Evolutionary conservation across 192 early-diverging fungal genomes (phyloP).

Genomic region (Polychytrium aggregatum): DNA sequence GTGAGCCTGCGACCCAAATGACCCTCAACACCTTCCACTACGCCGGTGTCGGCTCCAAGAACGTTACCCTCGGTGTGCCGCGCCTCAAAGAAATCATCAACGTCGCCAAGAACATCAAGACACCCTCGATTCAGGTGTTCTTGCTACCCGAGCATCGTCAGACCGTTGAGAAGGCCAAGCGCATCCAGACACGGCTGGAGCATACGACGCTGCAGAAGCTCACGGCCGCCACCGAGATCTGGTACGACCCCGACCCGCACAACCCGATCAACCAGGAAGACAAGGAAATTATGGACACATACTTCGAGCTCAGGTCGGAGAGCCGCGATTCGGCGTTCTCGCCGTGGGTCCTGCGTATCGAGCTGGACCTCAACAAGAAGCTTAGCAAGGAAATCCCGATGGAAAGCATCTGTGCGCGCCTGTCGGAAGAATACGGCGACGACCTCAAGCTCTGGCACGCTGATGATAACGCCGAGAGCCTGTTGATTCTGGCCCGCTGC

Average conservation of each 20-base stretch:
- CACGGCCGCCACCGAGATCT: constrained; percentile 80
- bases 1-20: constrained; percentile 99
- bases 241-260: constrained; percentile 83
- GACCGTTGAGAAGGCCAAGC: constrained; percentile 75
- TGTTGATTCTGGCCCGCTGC: constrained; percentile 76
- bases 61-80: constrained; percentile 95
- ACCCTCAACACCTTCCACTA: constrained; percentile 99
- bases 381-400: constrained; percentile 84
- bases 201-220: constrained; percentile 84
- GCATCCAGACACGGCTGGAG: constrained; percentile 76
- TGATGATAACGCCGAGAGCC: constrained; percentile 82
- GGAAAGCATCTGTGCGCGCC: constrained; percentile 66
- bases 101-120: constrained; percentile 93
- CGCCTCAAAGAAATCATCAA: constrained; percentile 99
- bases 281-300: constrained; percentile 76
- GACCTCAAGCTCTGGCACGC: constrained; percentile 71
- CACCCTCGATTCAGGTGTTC: constrained; percentile 72
- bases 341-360: constrained; percentile 48
- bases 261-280: constrained; percentile 78
- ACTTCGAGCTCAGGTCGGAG: constrained; percentile 72
- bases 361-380: constrained; percentile 56
- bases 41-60: constrained; percentile 94
- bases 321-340: constrained; percentile 48
- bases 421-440: constrained; percentile 63
- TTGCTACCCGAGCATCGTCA: constrained; percentile 56